Base-by-base conservation (phyloP, 2,329 filamentous ascomycete species). In the Lithohypha guttulata region DNA sequence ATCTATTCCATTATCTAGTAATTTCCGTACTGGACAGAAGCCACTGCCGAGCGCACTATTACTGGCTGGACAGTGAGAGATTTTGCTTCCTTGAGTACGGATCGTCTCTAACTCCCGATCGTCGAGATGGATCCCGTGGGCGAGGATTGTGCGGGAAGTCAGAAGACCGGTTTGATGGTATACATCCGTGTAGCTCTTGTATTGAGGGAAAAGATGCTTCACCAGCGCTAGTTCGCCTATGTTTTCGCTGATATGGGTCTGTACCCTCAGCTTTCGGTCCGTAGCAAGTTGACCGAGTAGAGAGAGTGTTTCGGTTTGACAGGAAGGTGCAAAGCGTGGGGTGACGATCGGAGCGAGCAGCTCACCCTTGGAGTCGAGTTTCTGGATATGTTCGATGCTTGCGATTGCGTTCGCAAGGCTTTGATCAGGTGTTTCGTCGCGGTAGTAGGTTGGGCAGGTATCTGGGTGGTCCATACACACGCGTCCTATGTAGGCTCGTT, bases 171-270 rank as follows among this genome's bases (percentile, higher is more conserved):
- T 67, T 0, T 63, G 58, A 50, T 94, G 85, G 62, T 96, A 96
- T 17, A 94, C 82, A 21, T 70, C 70, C 0, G 85, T 70, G 57
- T 96, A 96, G 11, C 66, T 71, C 2, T 56, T 56, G 22, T 64
- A 60, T 0, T 71, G 63, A 0, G 84, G 81, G 60, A 93, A 93
- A 30, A 87, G 55, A 7, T 73, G 51, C 11, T 64, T 59, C 2
- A 95, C 87, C 1, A 93, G 71, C 2, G 64, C 65, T 25, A 89
- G 65, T 62, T 96, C 89, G 49, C 66, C 64, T 9, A 61, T 64
- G 59, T 94, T 95, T 58, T 96, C 89, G 0, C 80, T 82, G 39
- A 96, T 76, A 61, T 96, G 89, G 5, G 89, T 95, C 64, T 96
- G 89, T 25, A 87, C 69, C 30, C 57, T 50, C 4, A 61, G 42